Evolutionary conservation across 2,329 filamentous ascomycete genomes (phyloP).

Genomic region (Aspergillus proliferans): DNA sequence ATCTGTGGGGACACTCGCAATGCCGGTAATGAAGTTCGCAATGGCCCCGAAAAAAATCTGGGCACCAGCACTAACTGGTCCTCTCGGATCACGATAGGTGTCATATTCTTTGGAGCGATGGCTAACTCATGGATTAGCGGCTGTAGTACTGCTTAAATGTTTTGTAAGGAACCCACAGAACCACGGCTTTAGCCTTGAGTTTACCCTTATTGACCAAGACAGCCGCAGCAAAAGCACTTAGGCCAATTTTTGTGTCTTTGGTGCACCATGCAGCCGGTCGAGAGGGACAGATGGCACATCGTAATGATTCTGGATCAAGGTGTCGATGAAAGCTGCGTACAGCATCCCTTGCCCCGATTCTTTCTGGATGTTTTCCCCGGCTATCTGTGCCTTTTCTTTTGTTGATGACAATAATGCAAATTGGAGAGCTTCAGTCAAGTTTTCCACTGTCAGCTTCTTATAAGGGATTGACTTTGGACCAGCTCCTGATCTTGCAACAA

Average conservation of each 20-base stretch:
- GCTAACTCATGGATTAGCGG: too few relatives aligned
- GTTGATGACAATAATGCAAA: conserved; percentile 56
- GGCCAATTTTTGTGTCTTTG: conserved; percentile 56
- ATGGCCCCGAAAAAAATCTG: too few relatives aligned
- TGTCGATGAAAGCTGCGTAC: conserved; percentile 62
- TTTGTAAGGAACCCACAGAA: conserved; percentile 45
- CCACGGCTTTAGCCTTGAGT: conserved; percentile 64
- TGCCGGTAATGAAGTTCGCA: too few relatives aligned
- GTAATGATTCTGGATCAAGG: conserved; percentile 56
- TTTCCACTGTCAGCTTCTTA: conserved; percentile 58
- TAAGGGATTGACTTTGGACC: conserved; percentile 64
- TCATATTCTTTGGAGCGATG: too few relatives aligned
- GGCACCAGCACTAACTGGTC: too few relatives aligned
- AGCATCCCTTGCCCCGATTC: conserved; percentile 59
- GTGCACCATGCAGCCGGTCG: conserved; percentile 67
- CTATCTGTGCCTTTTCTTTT: conserved; percentile 46
- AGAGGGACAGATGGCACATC: conserved; percentile 62
- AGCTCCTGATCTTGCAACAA: conserved; percentile 64
- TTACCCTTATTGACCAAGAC: conserved; percentile 57
- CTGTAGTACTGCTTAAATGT: too few relatives aligned
- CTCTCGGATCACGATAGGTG: too few relatives aligned
- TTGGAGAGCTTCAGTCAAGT: conserved; percentile 57
- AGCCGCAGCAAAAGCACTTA: conserved; percentile 66
- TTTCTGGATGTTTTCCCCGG: conserved; percentile 58
- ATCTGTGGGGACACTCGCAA: too few relatives aligned